phyloP scores from a whole-genome alignment of 257 asterid species.

The Solanum rostratum region DNA sequence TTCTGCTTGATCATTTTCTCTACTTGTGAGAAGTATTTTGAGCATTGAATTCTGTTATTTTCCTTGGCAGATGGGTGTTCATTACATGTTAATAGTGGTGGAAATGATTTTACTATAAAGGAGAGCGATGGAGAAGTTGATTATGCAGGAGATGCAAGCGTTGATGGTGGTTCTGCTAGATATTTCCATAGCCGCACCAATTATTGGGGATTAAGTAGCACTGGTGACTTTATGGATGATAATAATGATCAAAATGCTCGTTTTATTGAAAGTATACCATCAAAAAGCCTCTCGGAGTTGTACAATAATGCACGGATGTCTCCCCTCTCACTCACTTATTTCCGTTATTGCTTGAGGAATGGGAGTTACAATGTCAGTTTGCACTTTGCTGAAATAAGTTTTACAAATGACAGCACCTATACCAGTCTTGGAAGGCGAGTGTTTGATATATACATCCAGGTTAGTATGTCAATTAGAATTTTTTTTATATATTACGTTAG shows the following conservation, averaged over 20 bases:
- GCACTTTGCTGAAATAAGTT: conserved; percentile 65
- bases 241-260: conserved; percentile 41
- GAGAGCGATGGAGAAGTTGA: conserved; percentile 27
- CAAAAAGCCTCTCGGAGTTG: conserved; percentile 38
- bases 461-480: conserved; percentile 1
- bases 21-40: neutral
- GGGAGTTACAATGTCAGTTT: conserved; percentile 67
- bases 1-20: neutral
- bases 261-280: conserved; percentile 12
- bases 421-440: conserved; percentile 63
- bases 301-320: conserved; percentile 66
- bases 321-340: conserved; percentile 71
- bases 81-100: conserved; percentile 70
- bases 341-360: conserved; percentile 71
- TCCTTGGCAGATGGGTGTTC: conserved; percentile 65
- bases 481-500: neutral
- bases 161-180: conserved; percentile 46
- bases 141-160: conserved; percentile 61
- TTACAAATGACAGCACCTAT: conserved; percentile 52
- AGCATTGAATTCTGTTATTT: neutral
- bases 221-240: conserved; percentile 84
- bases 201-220: conserved; percentile 79
- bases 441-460: conserved; percentile 82
- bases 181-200: conserved; percentile 23
- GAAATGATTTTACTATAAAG: conserved; percentile 31